Percentiles rank a stretch among this genome's conserved stretches.
phyloP scores from a whole-genome alignment of 768 basidiomycete genomes.

The Hygrophoropsis aurantiaca region DNA sequence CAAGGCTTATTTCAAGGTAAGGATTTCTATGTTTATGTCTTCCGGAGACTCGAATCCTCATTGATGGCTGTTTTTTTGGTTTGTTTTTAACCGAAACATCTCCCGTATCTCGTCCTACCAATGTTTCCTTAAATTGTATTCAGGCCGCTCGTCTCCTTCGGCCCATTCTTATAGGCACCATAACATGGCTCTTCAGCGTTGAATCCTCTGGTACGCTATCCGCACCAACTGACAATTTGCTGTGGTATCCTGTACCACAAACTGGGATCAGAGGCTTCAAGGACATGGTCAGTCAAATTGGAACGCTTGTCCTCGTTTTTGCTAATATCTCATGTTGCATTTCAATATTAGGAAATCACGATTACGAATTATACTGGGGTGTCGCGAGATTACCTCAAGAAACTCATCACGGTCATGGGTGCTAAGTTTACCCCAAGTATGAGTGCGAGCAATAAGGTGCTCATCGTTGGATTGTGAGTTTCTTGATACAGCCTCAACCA shows the following conservation, averaged over 20 bases:
- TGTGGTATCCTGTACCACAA: constrained; percentile 82
- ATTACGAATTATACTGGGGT: constrained; percentile 89
- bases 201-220: constrained; percentile 60
- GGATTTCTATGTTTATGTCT: constrained; percentile 7
- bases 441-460: constrained; percentile 71
- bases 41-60: no score
- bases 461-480: constrained; percentile 82
- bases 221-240: constrained; percentile 68
- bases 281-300: constrained; percentile 51
- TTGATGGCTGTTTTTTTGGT: no score
- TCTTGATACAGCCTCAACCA: constrained; percentile 12
- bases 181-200: constrained; percentile 83
- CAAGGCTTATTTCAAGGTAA: constrained; percentile 67
- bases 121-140: neutral
- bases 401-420: constrained; percentile 74
- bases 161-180: constrained; percentile 57
- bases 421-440: constrained; percentile 82
- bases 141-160: constrained; percentile 53
- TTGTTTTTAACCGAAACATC: no score
- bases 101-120: neutral
- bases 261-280: constrained; percentile 58
- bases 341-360: constrained; percentile 71
- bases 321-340: no score
- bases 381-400: constrained; percentile 85
- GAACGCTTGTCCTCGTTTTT: neutral